phyloP scores from a whole-genome alignment of 108 stramenopile genomes.

The Cyclotella distinguenda region DNA sequence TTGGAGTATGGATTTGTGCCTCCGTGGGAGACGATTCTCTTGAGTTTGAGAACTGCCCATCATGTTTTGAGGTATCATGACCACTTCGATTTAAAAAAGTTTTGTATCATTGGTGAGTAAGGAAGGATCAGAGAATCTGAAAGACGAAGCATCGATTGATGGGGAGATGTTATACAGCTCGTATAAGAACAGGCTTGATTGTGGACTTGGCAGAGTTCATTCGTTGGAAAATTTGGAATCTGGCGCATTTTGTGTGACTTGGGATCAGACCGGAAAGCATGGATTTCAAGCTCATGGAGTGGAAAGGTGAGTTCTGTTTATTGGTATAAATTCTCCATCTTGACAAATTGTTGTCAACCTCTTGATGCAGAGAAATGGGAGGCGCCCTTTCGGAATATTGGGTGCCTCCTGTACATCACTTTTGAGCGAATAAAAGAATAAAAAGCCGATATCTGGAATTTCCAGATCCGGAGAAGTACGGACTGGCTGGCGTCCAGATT shows the following conservation, averaged over 20 bases:
- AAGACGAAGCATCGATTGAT: constrained; percentile 18
- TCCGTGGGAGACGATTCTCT: no score
- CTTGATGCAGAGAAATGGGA: constrained; percentile 51
- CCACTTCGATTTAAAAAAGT: constrained; percentile 56
- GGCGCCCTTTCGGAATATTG: no score
- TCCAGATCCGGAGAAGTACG: no score
- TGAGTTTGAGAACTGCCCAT: constrained; percentile 54
- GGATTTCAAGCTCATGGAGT: constrained; percentile 58
- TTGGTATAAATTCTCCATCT: neutral
- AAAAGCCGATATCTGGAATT: no score
- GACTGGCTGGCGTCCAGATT: no score
- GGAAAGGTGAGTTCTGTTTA: constrained; percentile 31
- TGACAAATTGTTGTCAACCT: neutral
- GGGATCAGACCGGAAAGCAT: constrained; percentile 63
- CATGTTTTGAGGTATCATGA: constrained; percentile 63
- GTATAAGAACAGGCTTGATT: constrained; percentile 49
- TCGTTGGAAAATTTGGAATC: constrained; percentile 25
- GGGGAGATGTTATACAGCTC: constrained; percentile 62
- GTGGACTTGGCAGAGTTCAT: constrained; percentile 15
- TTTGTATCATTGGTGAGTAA: constrained; percentile 9
- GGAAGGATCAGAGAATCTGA: neutral
- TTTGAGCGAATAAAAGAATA: no score
- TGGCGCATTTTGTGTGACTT: constrained; percentile 60
- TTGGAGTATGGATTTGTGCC: no score
- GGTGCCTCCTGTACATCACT: no score